Evolutionary conservation across 768 basidiomycete genomes (phyloP).

Genomic region (Naganishia antarctica): DNA sequence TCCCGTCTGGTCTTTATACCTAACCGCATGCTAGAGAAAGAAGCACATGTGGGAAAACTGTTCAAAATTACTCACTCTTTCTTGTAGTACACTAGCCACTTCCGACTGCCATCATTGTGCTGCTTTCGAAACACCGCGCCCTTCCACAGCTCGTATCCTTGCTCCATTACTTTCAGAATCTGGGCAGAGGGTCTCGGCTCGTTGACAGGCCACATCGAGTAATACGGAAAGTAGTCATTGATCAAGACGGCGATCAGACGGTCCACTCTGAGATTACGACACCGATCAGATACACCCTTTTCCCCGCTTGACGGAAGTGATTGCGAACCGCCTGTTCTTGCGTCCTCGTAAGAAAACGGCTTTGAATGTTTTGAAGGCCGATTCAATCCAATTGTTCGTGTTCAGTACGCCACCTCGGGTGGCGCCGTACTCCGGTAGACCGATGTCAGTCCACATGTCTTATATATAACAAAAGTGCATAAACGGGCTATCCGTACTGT

Average conservation of each 20-base stretch:
- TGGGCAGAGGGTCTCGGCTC: not conserved
- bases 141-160: conserved; percentile 3
- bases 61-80: not conserved
- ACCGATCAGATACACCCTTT: too few relatives aligned
- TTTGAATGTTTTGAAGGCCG: not conserved
- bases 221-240: not conserved
- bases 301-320: too few relatives aligned
- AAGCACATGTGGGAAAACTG: not conserved
- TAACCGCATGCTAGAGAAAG: too few relatives aligned
- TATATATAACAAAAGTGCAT: too few relatives aligned
- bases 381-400: conserved; percentile 5
- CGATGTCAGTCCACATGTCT: conserved; percentile 1
- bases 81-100: not conserved
- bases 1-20: too few relatives aligned
- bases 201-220: not conserved
- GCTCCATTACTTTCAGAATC: not conserved
- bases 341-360: not conserved
- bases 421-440: not conserved
- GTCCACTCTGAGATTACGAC: too few relatives aligned
- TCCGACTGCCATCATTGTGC: not conserved
- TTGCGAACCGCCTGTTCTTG: not conserved
- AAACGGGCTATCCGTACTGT: too few relatives aligned
- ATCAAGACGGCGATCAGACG: not conserved
- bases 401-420: not conserved
- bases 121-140: not conserved